Percentiles rank a stretch among this genome's conserved stretches.
Evolutionary conservation across 1,139 yeast genomes (phyloP).

Genomic region (Yamadazyma trypodendri): DNA sequence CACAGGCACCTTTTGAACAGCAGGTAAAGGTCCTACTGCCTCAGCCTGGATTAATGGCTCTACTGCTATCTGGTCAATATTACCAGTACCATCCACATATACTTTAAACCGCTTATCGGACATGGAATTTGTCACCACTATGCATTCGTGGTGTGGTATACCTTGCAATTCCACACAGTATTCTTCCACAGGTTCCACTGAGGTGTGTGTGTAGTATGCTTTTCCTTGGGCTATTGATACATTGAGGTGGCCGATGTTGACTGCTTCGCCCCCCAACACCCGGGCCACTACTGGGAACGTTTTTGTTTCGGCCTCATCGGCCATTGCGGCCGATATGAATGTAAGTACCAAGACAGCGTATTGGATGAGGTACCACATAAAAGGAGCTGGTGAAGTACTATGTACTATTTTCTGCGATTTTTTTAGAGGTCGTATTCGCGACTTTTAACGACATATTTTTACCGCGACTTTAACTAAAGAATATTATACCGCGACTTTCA

Average conservation of each 20-base stretch:
- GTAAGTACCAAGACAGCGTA: not conserved
- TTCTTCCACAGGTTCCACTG: not conserved
- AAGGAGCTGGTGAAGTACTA: no score
- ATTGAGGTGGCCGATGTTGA: not conserved
- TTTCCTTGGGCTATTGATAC: not conserved
- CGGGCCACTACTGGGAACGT: not conserved
- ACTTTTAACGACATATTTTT: no score
- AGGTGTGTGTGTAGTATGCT: not conserved
- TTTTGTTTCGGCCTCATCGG: not conserved
- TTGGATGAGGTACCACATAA: not conserved
- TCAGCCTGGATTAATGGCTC: not conserved
- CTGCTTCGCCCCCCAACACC: not conserved
- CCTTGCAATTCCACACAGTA: slow-evolving; percentile 36
- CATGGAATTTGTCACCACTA: slow-evolving; percentile 18
- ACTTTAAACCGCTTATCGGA: slow-evolving; percentile 13
- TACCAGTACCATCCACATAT: slow-evolving; percentile 16
- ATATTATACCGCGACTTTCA: no score
- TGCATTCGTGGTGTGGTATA: slow-evolving; percentile 30
- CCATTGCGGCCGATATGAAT: not conserved
- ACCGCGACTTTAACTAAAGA: no score
- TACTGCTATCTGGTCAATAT: slow-evolving; percentile 17
- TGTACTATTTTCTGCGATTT: no score
- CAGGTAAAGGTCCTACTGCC: not conserved
- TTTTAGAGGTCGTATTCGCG: no score
- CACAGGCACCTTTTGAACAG: not conserved